These are phyloP conservation scores for Carpinus fangiana DNA, from an alignment of 306 rosid species.

Conservation along the genomic window DNA sequence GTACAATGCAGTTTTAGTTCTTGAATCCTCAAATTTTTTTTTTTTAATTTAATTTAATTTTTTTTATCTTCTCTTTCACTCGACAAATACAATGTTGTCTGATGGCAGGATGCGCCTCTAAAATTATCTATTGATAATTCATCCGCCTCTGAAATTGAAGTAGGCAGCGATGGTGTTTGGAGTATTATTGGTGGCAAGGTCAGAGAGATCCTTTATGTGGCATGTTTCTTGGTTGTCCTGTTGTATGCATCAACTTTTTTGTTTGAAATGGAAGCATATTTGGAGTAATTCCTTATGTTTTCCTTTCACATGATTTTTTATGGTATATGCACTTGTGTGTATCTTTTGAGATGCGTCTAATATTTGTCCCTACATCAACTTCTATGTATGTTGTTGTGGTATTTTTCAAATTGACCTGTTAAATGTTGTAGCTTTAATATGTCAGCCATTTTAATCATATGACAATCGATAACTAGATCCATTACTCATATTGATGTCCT, in stretches of 20 bases:
- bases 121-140: slow-evolving; percentile 79
- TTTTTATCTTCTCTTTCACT: slow-evolving; percentile 8
- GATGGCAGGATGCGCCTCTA: slow-evolving; percentile 71
- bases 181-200: slow-evolving; percentile 97
- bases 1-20: slow-evolving; percentile 38
- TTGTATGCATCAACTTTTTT: slow-evolving; percentile 6
- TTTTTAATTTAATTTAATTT: too few species aligned
- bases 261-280: slow-evolving; percentile 17
- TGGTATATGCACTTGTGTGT: slow-evolving; percentile 11
- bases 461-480: not conserved
- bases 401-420: not conserved
- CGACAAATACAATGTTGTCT: slow-evolving; percentile 29
- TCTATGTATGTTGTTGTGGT: not conserved
- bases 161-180: slow-evolving; percentile 78
- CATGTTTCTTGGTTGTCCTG: slow-evolving; percentile 22
- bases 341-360: slow-evolving; percentile 8
- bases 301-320: slow-evolving; percentile 22
- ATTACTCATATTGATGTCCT: not conserved
- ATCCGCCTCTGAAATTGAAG: slow-evolving; percentile 78
- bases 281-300: slow-evolving; percentile 5
- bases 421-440: slow-evolving; percentile 2
- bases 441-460: not conserved
- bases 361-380: slow-evolving; percentile 2
- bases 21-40: slow-evolving; percentile 16
- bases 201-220: slow-evolving; percentile 30